A percentile compares a stretch with the other conserved stretches of the same genome.
Conservation (phyloP, 176 grass and related monocot species). For the Musa troglodytarum region DNA sequence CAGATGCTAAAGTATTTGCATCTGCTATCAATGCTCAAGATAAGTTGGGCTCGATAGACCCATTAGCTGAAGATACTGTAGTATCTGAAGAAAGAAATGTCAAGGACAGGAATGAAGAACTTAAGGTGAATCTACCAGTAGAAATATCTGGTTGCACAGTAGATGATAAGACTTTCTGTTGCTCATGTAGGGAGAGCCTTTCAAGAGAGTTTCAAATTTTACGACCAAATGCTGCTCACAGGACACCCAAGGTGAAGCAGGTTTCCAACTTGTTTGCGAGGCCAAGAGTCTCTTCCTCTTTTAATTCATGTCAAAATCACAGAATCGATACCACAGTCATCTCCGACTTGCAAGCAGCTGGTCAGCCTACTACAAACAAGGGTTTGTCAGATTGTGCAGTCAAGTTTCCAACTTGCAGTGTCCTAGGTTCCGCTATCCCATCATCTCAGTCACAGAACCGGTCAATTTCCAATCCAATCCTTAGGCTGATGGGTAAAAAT, state of each 20-base stretch:
- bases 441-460: constrained; percentile 37
- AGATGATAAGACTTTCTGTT: constrained; percentile 43
- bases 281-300: constrained; percentile 45
- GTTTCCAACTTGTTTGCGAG: constrained; percentile 56
- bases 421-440: constrained; percentile 29
- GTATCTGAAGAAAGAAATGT: constrained; percentile 26
- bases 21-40: not conserved
- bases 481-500: constrained; percentile 88
- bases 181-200: constrained; percentile 62
- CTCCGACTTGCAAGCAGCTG: constrained; percentile 36
- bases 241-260: constrained; percentile 37
- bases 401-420: constrained; percentile 24
- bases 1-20: constrained; percentile 13
- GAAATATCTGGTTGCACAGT: constrained; percentile 25
- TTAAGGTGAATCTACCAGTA: constrained; percentile 7
- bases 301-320: constrained; percentile 54
- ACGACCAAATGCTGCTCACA: constrained; percentile 15
- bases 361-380: constrained; percentile 26
- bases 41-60: constrained; percentile 17
- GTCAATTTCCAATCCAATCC: constrained; percentile 60
- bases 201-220: constrained; percentile 38
- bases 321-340: constrained; percentile 31
- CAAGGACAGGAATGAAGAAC: constrained; percentile 27
- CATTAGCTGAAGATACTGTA: constrained; percentile 23
- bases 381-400: constrained; percentile 19